Evolutionary conservation across 495 filamentous ascomycete species (phyloP), one percentile per base, ranked within the genome.

Genomic region (Opeltia flavorubescens): DNA sequence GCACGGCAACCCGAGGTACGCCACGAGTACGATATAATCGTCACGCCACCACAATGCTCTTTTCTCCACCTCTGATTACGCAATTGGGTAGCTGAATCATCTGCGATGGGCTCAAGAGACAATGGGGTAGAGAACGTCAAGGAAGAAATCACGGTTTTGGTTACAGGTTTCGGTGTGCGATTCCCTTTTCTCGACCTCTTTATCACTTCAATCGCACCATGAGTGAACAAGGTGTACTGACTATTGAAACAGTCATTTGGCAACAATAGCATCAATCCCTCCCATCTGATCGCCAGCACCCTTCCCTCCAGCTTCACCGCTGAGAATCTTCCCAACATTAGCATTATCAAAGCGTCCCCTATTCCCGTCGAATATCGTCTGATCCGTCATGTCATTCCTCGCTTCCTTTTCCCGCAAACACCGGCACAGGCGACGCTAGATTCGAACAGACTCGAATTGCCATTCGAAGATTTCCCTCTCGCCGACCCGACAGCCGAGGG

Each of bases 161-260:
- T 87, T 48, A 86, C 82, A 13, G 83, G 83, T 26, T 87, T 85
- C 53, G 77, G 72, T 33, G 83, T 86, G 68, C 59, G 78, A 66
- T 67, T 33, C 50, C 46, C 34, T 33, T 49, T 44, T 30, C 40
- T 26, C 39, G 26, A 38, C 24, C 48, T 34, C 41, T 40, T 33
- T 43, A 26, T 50, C 50, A 43, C 49, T 47, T 29, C 41, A 31
- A 31, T 43, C 50, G 48, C 27, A 41, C 44, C 12, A 11, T 15
- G 9, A n/a, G 51, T 47, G 46, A 51, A 27, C 24, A 51, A 28
- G 33, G 33, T 35, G 23, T 15, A 50, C 29, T 36, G 2, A 36
- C 25, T 4, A 26, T n/a, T 2, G 25, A 18, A 7, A 5, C 57
- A 85, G 81, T 77, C 83, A 26, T 87, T 86, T 62, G 76, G 76